Evolutionary conservation across 345 rosid species (phyloP), one percentile per base, ranked within the genome.

Genomic region (Adansonia digitata): DNA sequence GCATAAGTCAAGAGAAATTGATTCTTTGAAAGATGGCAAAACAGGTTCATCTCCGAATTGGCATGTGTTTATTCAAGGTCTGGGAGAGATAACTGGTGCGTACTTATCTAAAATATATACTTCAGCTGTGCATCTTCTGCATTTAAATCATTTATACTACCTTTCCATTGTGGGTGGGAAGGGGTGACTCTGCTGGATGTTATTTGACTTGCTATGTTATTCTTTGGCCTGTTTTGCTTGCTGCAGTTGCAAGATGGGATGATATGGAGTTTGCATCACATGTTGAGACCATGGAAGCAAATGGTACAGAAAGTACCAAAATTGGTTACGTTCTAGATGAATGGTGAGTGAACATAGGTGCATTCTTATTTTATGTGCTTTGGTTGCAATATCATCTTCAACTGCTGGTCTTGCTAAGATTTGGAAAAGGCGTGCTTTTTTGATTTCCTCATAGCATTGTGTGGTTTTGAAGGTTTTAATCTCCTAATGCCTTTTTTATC

Each of bases 281-380:
- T 35, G 64, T 86, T 70, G 69, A 64, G 22, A 78, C 53, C 66
- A 40, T 59, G 59, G 81, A 81, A 73, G 77, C 88, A 31, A 78
- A 79, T 46, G 71, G 59, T 49, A 48, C 29, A 7, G 86, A 56
- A 79, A 79, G 56, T 77, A 11, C 48, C 31, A 78, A 71, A 84
- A 85, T 90, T 52, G 99, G 98, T 63, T 85, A 91, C 70, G 86
- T 95, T 68, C 86, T 82, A 7, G 92, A 93, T 88, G 97, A 90
- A 79, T 95, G 98, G 99, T 95, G 79, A 90, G 94, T 74, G 62
- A 56, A 39, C 17, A 48, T 27, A 9, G 26, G 29, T 46, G 18
- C 17, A 13, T 22, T 10, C 29, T 6, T 59, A 5, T 34, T 15
- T 29, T 34, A 4, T 6, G 26, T 40, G 5, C 14, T 55, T 29